phyloP scores from a whole-genome alignment of 208 protist species.

The Wallacemonas sp. region DNA sequence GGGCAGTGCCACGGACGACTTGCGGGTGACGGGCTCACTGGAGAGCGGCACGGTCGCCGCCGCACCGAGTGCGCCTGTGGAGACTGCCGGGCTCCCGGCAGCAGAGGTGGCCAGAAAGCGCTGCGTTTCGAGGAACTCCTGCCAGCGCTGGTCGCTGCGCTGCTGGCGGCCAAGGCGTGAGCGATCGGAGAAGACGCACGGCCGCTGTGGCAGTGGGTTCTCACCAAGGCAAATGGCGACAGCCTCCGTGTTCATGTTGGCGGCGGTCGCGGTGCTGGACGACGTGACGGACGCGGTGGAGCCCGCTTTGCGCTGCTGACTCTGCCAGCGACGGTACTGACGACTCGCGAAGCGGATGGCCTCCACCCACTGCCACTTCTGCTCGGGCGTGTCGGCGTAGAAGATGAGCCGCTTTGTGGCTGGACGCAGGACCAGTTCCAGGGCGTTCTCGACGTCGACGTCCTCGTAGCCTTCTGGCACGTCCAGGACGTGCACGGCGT shows the following conservation, averaged over 20 bases:
- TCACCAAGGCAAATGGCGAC: too few species aligned
- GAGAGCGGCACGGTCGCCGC: neutral
- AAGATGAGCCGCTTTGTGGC: slow-evolving; percentile 56
- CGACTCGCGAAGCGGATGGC: slow-evolving; percentile 56
- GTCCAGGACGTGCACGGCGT: slow-evolving; percentile 46
- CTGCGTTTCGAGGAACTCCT: slow-evolving; percentile 39
- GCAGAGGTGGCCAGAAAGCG: slow-evolving; percentile 12
- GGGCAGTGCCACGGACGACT: neutral
- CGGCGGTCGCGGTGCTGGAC: neutral
- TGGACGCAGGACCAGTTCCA: slow-evolving; percentile 49
- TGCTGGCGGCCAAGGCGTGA: slow-evolving; percentile 65
- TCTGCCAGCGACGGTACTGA: slow-evolving; percentile 1
- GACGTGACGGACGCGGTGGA: neutral
- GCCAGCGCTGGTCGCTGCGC: slow-evolving; percentile 34
- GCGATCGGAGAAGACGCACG: slow-evolving; percentile 23
- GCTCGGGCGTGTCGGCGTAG: slow-evolving; percentile 61
- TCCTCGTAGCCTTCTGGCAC: slow-evolving; percentile 19
- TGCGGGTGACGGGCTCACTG: too few species aligned
- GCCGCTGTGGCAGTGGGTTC: neutral
- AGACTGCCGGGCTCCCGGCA: too few species aligned
- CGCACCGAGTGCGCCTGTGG: too few species aligned
- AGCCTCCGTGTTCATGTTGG: neutral
- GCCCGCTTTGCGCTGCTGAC: neutral
- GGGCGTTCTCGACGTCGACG: slow-evolving; percentile 43
- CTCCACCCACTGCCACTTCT: slow-evolving; percentile 79